A percentile compares a stretch with the other conserved stretches of the same genome.
phyloP scores from a whole-genome alignment of 2,329 filamentous ascomycete species.

The Pseudomassariella vexata region DNA sequence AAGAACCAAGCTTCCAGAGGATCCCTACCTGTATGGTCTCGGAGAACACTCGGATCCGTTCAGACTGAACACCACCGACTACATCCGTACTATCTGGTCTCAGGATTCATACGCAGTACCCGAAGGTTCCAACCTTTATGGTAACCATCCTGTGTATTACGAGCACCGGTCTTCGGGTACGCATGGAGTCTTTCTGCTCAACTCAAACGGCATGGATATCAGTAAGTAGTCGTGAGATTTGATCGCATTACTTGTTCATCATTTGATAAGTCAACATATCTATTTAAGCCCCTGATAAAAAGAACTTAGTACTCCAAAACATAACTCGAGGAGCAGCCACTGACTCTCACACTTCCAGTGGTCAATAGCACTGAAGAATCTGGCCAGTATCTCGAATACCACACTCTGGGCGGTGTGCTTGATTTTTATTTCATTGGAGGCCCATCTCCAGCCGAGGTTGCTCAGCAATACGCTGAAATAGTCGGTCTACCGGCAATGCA shows the following conservation, averaged over 20 bases:
- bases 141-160: slow-evolving; percentile 69
- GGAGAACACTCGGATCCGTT: slow-evolving; percentile 73
- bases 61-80: slow-evolving; percentile 61
- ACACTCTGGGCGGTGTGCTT: slow-evolving; percentile 68
- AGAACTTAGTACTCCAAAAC: too few relatives aligned
- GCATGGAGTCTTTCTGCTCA: slow-evolving; percentile 64
- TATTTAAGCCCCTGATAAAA: too few relatives aligned
- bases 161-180: slow-evolving; percentile 58
- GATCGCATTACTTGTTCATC: too few relatives aligned
- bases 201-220: slow-evolving; percentile 73
- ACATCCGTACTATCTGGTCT: slow-evolving; percentile 65
- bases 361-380: slow-evolving; percentile 56
- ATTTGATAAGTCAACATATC: too few relatives aligned
- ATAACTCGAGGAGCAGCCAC: too few relatives aligned
- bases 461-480: slow-evolving; percentile 53
- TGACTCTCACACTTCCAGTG: too few relatives aligned
- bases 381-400: slow-evolving; percentile 72
- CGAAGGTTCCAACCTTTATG: slow-evolving; percentile 61
- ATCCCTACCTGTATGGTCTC: slow-evolving; percentile 70
- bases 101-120: slow-evolving; percentile 61
- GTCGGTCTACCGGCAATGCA: slow-evolving; percentile 54
- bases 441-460: slow-evolving; percentile 50
- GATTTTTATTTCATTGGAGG: slow-evolving; percentile 66
- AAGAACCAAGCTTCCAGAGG: slow-evolving; percentile 61
- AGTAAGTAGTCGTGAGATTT: too few relatives aligned